Percentiles rank a stretch among this genome's conserved stretches.
phyloP scores from a whole-genome alignment of 805 yeast species.

The Kodamaea leandrae region DNA sequence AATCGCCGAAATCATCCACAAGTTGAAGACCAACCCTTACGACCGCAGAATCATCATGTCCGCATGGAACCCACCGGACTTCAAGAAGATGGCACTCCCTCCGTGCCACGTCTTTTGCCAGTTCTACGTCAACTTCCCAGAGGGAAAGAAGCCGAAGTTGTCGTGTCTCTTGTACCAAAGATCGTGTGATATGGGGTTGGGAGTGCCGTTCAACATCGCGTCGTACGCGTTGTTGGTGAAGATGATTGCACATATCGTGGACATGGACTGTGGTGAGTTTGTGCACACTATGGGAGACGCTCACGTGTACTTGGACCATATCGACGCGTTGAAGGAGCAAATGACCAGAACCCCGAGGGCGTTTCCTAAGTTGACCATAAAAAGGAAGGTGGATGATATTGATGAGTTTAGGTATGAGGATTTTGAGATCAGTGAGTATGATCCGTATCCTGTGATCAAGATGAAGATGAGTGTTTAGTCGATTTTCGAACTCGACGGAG shows the following conservation, averaged over 20 bases:
- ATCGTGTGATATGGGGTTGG: slow-evolving; percentile 99
- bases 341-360: slow-evolving; percentile 66
- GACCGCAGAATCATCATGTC: slow-evolving; percentile 92
- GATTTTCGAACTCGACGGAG: background rate
- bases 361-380: slow-evolving; percentile 78
- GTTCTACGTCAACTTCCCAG: slow-evolving; percentile 87
- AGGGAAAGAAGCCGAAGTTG: slow-evolving; percentile 57
- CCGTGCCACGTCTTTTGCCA: slow-evolving; percentile 98
- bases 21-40: slow-evolving; percentile 82
- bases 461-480: slow-evolving; percentile 95
- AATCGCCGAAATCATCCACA: slow-evolving; percentile 71
- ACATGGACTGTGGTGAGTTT: slow-evolving; percentile 92
- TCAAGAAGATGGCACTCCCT: slow-evolving; percentile 91
- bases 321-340: slow-evolving; percentile 86
- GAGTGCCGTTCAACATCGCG: slow-evolving; percentile 97
- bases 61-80: slow-evolving; percentile 99
- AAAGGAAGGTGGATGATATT: slow-evolving; percentile 47
- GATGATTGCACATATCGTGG: slow-evolving; percentile 96
- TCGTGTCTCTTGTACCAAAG: slow-evolving; percentile 92
- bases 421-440: slow-evolving; percentile 74
- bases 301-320: slow-evolving; percentile 90
- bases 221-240: slow-evolving; percentile 88
- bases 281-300: slow-evolving; percentile 96
- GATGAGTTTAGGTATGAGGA: slow-evolving; percentile 91
- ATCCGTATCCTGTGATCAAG: slow-evolving; percentile 79